Conservation (phyloP, 2,329 filamentous ascomycete species). For the Cordyceps tenuipes region DNA sequence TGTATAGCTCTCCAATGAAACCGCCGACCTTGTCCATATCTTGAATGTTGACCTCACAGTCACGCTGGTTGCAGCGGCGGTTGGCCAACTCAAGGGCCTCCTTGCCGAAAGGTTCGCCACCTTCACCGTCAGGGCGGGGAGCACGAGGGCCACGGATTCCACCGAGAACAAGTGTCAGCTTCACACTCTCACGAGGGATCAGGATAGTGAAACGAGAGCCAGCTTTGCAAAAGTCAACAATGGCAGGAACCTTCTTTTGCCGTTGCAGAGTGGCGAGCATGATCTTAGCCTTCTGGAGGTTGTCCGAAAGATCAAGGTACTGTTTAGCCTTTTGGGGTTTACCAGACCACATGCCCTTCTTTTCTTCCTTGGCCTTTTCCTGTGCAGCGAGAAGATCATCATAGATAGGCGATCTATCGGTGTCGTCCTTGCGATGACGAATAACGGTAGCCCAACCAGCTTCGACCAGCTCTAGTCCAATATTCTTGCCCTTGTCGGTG, state of each 20-base stretch:
- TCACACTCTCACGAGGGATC: conserved; percentile 85
- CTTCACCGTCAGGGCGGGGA: conserved; percentile 64
- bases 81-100: conserved; percentile 91
- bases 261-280: conserved; percentile 80
- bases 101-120: conserved; percentile 87
- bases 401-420: conserved; percentile 88
- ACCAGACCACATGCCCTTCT: conserved; percentile 90
- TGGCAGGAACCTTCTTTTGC: conserved; percentile 83
- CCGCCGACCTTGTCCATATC: conserved; percentile 94
- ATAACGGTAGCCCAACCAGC: conserved; percentile 91
- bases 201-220: conserved; percentile 89
- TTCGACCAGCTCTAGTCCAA: conserved; percentile 79
- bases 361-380: conserved; percentile 73
- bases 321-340: conserved; percentile 78
- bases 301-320: conserved; percentile 87
- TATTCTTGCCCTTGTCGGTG: conserved; percentile 73
- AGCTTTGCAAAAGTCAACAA: conserved; percentile 98
- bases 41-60: conserved; percentile 92
- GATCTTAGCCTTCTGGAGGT: conserved; percentile 88
- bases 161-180: conserved; percentile 88
- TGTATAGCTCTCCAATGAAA: conserved; percentile 89
- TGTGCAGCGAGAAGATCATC: conserved; percentile 78
- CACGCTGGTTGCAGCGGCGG: conserved; percentile 81
- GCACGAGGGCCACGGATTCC: conserved; percentile 87
- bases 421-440: conserved; percentile 88